These are phyloP conservation scores for Selenicereus undatus DNA, from an alignment of 148 eudicot species.

Conservation along the genomic window DNA sequence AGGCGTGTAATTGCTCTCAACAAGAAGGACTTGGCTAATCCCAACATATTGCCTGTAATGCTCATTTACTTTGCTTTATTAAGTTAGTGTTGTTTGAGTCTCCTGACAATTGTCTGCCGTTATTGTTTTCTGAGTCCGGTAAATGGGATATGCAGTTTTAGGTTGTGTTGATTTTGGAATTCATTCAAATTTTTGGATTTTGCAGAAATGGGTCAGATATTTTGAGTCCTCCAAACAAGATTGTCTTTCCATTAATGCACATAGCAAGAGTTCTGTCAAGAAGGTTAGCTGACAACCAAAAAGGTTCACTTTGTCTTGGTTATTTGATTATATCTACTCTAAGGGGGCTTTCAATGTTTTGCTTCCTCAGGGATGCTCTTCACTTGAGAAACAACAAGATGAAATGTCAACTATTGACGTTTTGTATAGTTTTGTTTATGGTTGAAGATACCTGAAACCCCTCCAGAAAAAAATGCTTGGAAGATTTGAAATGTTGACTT, in stretches of 20 bases:
- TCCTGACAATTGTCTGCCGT: not conserved
- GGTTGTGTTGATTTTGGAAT: not conserved
- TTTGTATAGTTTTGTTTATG: not conserved
- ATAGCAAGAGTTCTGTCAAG: slow-evolving; percentile 77
- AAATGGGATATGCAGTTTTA: too few species aligned
- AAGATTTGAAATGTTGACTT: not conserved
- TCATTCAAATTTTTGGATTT: not conserved
- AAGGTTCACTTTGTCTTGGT: not conserved
- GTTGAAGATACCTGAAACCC: not conserved
- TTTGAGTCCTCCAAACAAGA: slow-evolving; percentile 70
- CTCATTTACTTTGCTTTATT: not conserved
- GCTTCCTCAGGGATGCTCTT: not conserved
- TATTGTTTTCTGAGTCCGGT: too few species aligned
- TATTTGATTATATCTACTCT: not conserved
- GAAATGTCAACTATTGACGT: not conserved
- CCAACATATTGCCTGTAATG: slow-evolving; percentile 79
- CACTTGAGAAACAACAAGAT: not conserved
- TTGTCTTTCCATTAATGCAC: slow-evolving; percentile 79
- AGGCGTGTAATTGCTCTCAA: slow-evolving; percentile 84
- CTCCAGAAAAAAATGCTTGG: not conserved
- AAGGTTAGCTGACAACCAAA: slow-evolving; percentile 47
- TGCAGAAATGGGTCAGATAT: slow-evolving; percentile 72
- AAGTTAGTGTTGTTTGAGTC: not conserved
- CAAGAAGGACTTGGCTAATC: slow-evolving; percentile 95
- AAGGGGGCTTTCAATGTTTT: not conserved